These are phyloP conservation scores for Colletotrichum godetiae DNA, from an alignment of 2,329 filamentous ascomycete species.

Conservation along the genomic window DNA sequence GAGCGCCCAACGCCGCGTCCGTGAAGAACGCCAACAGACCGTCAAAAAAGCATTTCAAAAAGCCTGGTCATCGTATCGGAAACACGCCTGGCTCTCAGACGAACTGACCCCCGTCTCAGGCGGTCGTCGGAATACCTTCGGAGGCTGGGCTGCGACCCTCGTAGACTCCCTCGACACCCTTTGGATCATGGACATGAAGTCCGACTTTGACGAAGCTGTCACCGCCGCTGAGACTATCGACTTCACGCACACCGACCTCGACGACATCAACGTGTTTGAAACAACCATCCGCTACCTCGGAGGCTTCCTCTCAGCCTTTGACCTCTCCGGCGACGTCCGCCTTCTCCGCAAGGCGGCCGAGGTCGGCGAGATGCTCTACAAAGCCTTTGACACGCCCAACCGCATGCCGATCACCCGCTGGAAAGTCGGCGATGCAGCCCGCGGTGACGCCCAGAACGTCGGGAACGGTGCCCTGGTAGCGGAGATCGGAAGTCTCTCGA, in stretches of 20 bases:
- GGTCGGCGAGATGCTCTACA: slow-evolving; percentile 59
- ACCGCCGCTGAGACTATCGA: slow-evolving; percentile 61
- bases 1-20: slow-evolving; percentile 34
- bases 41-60: slow-evolving; percentile 57
- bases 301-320: slow-evolving; percentile 60
- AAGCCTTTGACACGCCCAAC: slow-evolving; percentile 61
- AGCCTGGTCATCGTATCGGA: slow-evolving; percentile 63
- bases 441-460: slow-evolving; percentile 39
- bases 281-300: slow-evolving; percentile 58
- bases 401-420: slow-evolving; percentile 52
- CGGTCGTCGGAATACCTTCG: slow-evolving; percentile 59
- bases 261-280: slow-evolving; percentile 55
- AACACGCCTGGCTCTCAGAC: slow-evolving; percentile 63
- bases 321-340: slow-evolving; percentile 53
- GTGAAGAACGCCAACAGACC: slow-evolving; percentile 44
- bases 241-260: slow-evolving; percentile 54
- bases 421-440: slow-evolving; percentile 41
- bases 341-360: slow-evolving; percentile 57
- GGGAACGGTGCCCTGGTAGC: slow-evolving; percentile 57
- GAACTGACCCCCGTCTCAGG: slow-evolving; percentile 64
- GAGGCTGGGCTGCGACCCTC: slow-evolving; percentile 68
- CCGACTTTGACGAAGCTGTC: slow-evolving; percentile 67
- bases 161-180: slow-evolving; percentile 71
- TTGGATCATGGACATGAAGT: slow-evolving; percentile 69
- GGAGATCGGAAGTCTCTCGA: slow-evolving; percentile 73